Evolutionary conservation across 2,329 filamentous ascomycete genomes (phyloP), one percentile per base, ranked within the genome.

Genomic region (Emericellopsis cladophorae): DNA sequence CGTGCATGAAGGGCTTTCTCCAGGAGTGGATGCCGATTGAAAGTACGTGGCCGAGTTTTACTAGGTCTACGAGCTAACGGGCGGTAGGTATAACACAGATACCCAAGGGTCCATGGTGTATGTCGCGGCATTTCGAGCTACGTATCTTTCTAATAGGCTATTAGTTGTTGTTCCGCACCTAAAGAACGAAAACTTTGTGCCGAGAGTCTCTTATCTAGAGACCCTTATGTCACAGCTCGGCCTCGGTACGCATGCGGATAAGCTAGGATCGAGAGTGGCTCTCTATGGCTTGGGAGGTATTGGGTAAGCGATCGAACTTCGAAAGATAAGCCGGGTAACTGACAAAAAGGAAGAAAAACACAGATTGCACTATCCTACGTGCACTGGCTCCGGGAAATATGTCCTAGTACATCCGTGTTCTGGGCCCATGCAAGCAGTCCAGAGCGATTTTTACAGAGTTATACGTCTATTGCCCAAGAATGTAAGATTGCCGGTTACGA

Each of bases 341-440:
- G 32, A 35, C 32, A 15, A 35, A 21, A 21, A 9, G 9, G 18
- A 8, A 35, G 32, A 21, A 35, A 35, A 35, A 12, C 32, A 9
- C 32, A 35, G 18, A 35, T 35, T 12, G 32, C 32, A 8, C 8
- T 35, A 9, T 10, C 32, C 9, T 35, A 35, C 32, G n/a, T 15
- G n/a, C 18, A 35, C n/a, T 35, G 32, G 32, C 9, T 35, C 9
- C 32, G 8, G 9, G 18, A 35, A 9, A 35, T 7, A 35, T 15
- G n/a, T 16, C 31, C 15, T 8, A n/a, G 21, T n/a, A 22, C 15
- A 5, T 58, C 55, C 0, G 40, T 61, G 1, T 60, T 58, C 38
- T 61, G 57, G 58, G 49, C 61, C 14, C 52, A 58, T 37, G 58
- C 54, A 1, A 57, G 52, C 44, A 60, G 44, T 41, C 31, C 42